A percentile compares a stretch with the other conserved stretches of the same genome.
Evolutionary conservation across 345 rosid species (phyloP).

Genomic region (Eucalyptus albens): DNA sequence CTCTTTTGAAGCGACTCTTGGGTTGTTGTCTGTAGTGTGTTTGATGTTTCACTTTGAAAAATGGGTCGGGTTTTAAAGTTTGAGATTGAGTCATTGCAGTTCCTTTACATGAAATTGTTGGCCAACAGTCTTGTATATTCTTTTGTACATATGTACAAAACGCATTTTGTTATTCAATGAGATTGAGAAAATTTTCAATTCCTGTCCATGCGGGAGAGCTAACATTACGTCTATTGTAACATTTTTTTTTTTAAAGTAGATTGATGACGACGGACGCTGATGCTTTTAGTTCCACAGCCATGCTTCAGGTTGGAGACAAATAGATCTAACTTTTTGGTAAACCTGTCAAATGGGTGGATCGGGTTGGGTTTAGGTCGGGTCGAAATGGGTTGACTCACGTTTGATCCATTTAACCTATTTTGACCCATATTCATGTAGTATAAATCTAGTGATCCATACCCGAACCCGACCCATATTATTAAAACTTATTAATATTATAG

Average conservation of each 20-base stretch:
- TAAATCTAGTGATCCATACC: too few relatives aligned
- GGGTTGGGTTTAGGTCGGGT: too few relatives aligned
- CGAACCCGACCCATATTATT: accelerated
- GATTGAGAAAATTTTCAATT: not conserved
- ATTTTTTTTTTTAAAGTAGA: not conserved
- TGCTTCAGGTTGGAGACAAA: not conserved
- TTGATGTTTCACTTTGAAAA: not conserved
- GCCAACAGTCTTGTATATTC: not conserved
- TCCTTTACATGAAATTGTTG: not conserved
- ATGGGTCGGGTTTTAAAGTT: not conserved
- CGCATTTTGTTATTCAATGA: not conserved
- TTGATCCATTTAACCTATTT: too few relatives aligned
- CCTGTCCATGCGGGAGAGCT: not conserved
- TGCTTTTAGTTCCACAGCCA: not conserved
- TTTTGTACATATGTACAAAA: not conserved
- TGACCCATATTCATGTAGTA: too few relatives aligned
- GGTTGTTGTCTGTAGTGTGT: not conserved
- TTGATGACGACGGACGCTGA: not conserved
- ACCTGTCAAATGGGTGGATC: accelerated
- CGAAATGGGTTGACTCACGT: accelerated
- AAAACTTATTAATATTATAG: too few relatives aligned
- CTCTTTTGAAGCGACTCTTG: not conserved
- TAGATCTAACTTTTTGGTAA: not conserved
- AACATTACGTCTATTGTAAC: not conserved
- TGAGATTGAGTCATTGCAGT: not conserved